Evolutionary conservation across 1,284 basidiomycete species (phyloP), one percentile per base, ranked within the genome.

Genomic region (Puccinia novopanici): DNA sequence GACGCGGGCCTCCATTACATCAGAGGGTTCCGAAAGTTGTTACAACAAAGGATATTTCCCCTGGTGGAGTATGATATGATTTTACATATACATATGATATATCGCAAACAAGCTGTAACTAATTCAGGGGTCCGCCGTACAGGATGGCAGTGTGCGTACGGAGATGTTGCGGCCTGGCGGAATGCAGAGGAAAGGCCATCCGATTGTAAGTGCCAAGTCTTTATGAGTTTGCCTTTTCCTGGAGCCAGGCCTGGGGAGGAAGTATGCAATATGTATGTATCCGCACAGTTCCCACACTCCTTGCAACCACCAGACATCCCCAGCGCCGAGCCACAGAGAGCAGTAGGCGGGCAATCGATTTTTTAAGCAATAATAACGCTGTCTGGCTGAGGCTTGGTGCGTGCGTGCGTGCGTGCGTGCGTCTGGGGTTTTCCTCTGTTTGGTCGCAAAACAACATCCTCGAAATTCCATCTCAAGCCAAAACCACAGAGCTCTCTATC

Each of bases 101-200:
- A 57, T 24, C 24, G n/a, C 27, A 30, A 0, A 27, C 8, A 2
- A 57, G 24, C 34, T 34, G 45, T 48, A 48, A 48, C 2, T 27
- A 63, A 40, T 19, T 40, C 61, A 63, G 61, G 61, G 61, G 61
- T 63, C 61, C 37, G 61, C 61, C 37, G 61, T 63, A 63, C 61
- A 63, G 34, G 17, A 48, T 48, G 17, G 10, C 17, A 13, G 27
- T 30, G 10, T 42, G 34, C 8, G 37, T 40, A 70, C 67, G 67
- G 67, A 70, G 67, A 70, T 70, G 67, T 67, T 70, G 67, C 67
- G 67, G 67, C 67, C 50, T 70, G 67, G 27, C 50, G 67, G 17
- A 37, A 63, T 63, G 61, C 61, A 63, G 61, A 40, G 24, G 34
- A 17, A n/a, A 50, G 48, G 50, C 67, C 67, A 50, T 70, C 67